Evolutionary conservation across 176 grass and related monocot species (phyloP).

Genomic region (Hsuehochloa calcarea): DNA sequence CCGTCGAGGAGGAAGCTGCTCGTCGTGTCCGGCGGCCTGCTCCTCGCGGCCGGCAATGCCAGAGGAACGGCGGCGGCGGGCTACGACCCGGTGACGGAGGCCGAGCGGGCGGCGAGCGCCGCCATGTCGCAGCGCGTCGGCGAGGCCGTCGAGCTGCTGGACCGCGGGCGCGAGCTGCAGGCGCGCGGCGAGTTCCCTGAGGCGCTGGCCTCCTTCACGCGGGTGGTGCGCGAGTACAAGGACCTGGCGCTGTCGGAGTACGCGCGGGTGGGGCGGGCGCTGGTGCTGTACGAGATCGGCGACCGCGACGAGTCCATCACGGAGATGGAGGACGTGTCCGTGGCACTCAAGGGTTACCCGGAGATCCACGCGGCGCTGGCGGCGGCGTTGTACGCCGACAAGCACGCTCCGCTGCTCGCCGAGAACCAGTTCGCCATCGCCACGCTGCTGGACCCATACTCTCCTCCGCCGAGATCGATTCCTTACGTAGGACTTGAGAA

Average conservation of each 20-base stretch:
- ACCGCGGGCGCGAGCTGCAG: slow-evolving; percentile 70
- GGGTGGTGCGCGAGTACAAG: slow-evolving; percentile 62
- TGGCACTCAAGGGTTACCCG: slow-evolving; percentile 95
- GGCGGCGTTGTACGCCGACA: slow-evolving; percentile 89
- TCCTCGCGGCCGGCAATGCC: slow-evolving; percentile 3
- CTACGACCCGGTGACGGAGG: slow-evolving; percentile 57
- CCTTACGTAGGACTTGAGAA: no score
- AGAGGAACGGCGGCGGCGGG: background rate
- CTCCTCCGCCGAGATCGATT: no score
- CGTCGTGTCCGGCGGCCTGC: slow-evolving; percentile 33
- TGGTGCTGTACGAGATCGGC: slow-evolving; percentile 90
- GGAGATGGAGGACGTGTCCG: slow-evolving; percentile 97
- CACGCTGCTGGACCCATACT: slow-evolving; percentile 93
- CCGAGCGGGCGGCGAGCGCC: slow-evolving; percentile 53
- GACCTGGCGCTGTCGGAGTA: slow-evolving; percentile 85
- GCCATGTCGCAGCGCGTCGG: slow-evolving; percentile 54
- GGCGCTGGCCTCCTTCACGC: slow-evolving; percentile 76
- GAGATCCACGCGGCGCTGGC: slow-evolving; percentile 97
- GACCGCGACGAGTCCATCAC: slow-evolving; percentile 89
- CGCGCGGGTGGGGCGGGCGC: slow-evolving; percentile 84
- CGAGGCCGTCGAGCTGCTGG: slow-evolving; percentile 60
- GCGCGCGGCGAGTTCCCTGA: slow-evolving; percentile 72
- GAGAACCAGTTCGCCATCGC: slow-evolving; percentile 97
- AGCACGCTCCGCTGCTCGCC: slow-evolving; percentile 77
- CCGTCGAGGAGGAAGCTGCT: slow-evolving; percentile 38